Base-by-base conservation (phyloP, 345 rosid species). In the Fremontodendron californicum region DNA sequence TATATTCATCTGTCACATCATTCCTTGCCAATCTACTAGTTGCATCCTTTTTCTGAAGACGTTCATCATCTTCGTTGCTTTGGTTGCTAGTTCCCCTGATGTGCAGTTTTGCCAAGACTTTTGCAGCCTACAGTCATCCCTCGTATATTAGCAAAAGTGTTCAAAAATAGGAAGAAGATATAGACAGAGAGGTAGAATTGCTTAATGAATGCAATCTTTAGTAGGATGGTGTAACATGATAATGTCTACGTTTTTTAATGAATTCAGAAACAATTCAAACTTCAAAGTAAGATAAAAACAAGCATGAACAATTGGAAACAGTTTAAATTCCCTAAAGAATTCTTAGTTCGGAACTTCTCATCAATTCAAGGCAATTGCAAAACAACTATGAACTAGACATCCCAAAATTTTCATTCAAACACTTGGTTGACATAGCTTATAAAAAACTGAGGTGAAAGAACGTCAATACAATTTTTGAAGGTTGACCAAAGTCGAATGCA, bases 101-200 rank as follows among this genome's bases (percentile, higher is more conserved):
- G 46, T 89, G 86, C 78, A 91, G 85, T 81, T 88, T 94, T 46
- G 84, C 89, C 75, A 90, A 81, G 78, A 87, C 74, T 81, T 88
- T 91, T 81, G 84, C 94, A 74, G 89, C 92, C 98, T 94, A 73
- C 67, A 73, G 35, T 73, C 76, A 77, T 62, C 49, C 43, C 84
- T 55, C 48, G 62, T 58, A 31, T 55, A n/a, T 57, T 73, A n/a
- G 27, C 54, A 43, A 57, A 68, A 62, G 39, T 13, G 61, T 71
- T 12, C 19, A 35, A 33, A 2, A 9, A 51, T 0, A 25, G 31
- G 27, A 9, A 51, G 62, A 74, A 62, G 52, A 58, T 71, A 42
- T 35, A 37, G 40, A 52, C 39, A 58, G 23, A 29, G 63, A 46
- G 52, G 42, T 25, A 71, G 52, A 35, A 51, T 39, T 43, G 46